Percentiles rank a stretch among this genome's conserved stretches.
Evolutionary conservation across 768 basidiomycete genomes (phyloP).

Genomic region (Dendrothele bispora): DNA sequence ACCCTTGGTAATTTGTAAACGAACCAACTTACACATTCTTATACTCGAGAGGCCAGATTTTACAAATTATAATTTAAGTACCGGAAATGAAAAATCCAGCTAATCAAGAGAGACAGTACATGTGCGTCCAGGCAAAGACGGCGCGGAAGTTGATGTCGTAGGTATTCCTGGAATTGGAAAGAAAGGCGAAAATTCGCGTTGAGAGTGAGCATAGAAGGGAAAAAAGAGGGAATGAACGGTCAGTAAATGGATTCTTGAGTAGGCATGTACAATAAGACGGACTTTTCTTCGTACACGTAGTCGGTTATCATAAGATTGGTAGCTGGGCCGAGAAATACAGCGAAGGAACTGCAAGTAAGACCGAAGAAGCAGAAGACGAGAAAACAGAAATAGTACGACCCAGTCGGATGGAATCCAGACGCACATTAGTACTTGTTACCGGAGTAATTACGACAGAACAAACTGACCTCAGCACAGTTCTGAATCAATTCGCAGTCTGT

Average conservation of each 20-base stretch:
- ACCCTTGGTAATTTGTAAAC: too few relatives aligned
- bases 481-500: neutral
- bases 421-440: too few relatives aligned
- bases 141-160: constrained; percentile 9
- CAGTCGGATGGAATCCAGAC: too few relatives aligned
- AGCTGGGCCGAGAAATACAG: neutral
- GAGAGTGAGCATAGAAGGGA: too few relatives aligned
- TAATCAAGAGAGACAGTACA: neutral
- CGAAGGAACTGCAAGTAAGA: neutral
- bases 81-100: neutral
- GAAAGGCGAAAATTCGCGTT: too few relatives aligned
- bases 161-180: neutral
- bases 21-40: neutral
- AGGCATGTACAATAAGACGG: neutral
- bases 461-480: neutral
- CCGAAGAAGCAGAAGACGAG: too few relatives aligned
- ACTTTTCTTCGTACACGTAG: neutral
- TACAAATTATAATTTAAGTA: neutral
- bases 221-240: too few relatives aligned
- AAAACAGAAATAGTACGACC: too few relatives aligned
- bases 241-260: neutral
- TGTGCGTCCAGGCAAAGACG: constrained; percentile 6
- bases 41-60: neutral
- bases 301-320: neutral
- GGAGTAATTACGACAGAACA: neutral